Evolutionary conservation across 2,329 filamentous ascomycete species (phyloP), one percentile per base, ranked within the genome.

Genomic region (Aureobasidium namibiae): DNA sequence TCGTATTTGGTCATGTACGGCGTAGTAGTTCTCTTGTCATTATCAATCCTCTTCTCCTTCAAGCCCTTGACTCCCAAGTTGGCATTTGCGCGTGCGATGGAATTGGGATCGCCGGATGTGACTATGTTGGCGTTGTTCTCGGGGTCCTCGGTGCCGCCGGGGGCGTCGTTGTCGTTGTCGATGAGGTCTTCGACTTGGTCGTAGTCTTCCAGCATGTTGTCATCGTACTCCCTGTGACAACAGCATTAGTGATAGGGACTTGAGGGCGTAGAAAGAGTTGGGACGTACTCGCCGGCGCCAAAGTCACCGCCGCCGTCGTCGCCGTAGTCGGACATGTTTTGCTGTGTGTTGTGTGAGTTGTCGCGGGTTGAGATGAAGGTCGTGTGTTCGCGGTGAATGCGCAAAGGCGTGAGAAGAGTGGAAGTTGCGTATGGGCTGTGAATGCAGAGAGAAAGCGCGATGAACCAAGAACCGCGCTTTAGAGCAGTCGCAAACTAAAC

Each of bases 1-100:
- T 99, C 94, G 76, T 99, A 99, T 78, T 99, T 99, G 66, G 94
- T 99, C 92, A 99, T 95, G 77, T 96, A 99, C 2, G 92, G 94
- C 29, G 94, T 99, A 9, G 94, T 99, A 24, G 84, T 88, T 67
- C 94, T 85, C 75, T 95, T 84, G 65, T 92, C 89, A 66, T 90
- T 89, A 60, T 91, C 83, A 52, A 99, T 92, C 77, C 90, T 95
- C 82, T 95, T 96, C 76, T 92, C 78, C 70, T 81, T 80, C 62
- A 82, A 69, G 65, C 78, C 78, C 65, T 81, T 75, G 70, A 85
- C 78, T 33, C 80, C 80, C 42, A 49, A 8, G 63, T 84, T 84
- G 63, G 78, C 76, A 49, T 71, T 66, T 49, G 72, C 72, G 36
- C 69, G 68, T 29, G 73, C 74, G 16, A 73, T 72, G n/a, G 78